Conservation (phyloP, 2,329 filamentous ascomycete genomes). For the Exophiala alcalophila region DNA sequence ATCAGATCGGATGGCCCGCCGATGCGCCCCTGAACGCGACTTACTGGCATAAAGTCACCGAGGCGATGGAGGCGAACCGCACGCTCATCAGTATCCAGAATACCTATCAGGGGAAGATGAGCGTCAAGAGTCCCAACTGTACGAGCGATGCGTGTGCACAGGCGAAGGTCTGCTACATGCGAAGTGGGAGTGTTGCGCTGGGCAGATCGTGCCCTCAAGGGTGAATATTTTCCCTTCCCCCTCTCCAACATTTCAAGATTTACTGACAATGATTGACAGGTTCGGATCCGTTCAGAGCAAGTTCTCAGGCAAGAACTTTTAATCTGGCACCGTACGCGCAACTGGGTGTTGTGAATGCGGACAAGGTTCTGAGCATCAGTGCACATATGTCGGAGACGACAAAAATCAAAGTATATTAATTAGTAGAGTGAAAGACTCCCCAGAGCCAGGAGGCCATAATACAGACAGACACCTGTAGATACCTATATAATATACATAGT, state of each 20-base stretch:
- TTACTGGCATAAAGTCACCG: constrained; percentile 59
- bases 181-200: constrained; percentile 53
- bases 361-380: too few relatives aligned
- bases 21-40: constrained; percentile 56
- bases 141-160: constrained; percentile 50
- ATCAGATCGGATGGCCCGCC: constrained; percentile 47
- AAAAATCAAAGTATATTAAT: too few relatives aligned
- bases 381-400: too few relatives aligned
- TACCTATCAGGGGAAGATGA: constrained; percentile 52
- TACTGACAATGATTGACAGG: not conserved
- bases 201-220: constrained; percentile 54
- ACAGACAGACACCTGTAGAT: too few relatives aligned
- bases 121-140: constrained; percentile 51
- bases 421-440: too few relatives aligned
- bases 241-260: not conserved
- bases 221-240: constrained; percentile 30
- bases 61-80: constrained; percentile 54
- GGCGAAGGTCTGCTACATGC: constrained; percentile 60
- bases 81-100: constrained; percentile 52
- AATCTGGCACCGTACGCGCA: too few relatives aligned
- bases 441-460: too few relatives aligned
- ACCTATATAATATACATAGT: too few relatives aligned
- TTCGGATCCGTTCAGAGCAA: constrained; percentile 16
- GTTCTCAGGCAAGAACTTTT: constrained; percentile 14
- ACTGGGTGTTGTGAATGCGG: too few relatives aligned